phyloP scores from a whole-genome alignment of 495 filamentous ascomycete genomes.

The Penicillium coprophilum region DNA sequence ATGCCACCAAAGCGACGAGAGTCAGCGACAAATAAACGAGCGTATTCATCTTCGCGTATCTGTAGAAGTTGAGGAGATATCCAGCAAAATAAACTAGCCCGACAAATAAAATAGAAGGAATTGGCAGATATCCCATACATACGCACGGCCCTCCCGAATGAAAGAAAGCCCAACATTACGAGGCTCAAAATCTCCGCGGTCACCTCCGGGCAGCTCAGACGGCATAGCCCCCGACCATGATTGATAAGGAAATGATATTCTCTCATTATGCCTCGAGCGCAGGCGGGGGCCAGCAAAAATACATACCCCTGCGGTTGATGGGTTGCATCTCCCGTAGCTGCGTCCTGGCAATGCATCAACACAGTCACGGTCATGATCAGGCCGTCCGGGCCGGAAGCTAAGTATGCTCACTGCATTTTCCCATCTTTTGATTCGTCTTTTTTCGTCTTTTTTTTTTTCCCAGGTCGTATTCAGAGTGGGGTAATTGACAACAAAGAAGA shows the following conservation, averaged over 20 bases:
- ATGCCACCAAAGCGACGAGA: not conserved
- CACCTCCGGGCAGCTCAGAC: not conserved
- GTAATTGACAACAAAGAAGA: slow-evolving; percentile 1
- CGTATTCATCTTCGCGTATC: slow-evolving; percentile 14
- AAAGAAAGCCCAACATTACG: not conserved
- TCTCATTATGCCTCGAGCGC: not conserved
- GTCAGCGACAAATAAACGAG: slow-evolving; percentile 16
- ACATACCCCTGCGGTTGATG: not conserved
- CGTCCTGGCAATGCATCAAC: not conserved
- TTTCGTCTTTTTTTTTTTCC: not conserved
- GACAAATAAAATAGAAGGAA: not conserved
- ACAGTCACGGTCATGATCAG: not conserved
- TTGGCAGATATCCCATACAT: not conserved
- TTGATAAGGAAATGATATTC: not conserved
- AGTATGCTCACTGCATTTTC: not conserved
- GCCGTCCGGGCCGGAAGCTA: not conserved
- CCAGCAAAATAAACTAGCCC: not conserved
- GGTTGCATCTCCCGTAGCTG: not conserved
- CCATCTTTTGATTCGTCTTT: no score
- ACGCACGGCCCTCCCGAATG: slow-evolving; percentile 12
- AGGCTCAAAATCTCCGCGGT: not conserved
- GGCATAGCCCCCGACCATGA: not conserved
- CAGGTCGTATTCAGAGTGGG: not conserved
- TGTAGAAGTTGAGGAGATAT: not conserved
- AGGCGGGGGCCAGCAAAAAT: not conserved